phyloP scores from a whole-genome alignment of 176 grass and related monocot species.

The Eremochloa ophiuroides region DNA sequence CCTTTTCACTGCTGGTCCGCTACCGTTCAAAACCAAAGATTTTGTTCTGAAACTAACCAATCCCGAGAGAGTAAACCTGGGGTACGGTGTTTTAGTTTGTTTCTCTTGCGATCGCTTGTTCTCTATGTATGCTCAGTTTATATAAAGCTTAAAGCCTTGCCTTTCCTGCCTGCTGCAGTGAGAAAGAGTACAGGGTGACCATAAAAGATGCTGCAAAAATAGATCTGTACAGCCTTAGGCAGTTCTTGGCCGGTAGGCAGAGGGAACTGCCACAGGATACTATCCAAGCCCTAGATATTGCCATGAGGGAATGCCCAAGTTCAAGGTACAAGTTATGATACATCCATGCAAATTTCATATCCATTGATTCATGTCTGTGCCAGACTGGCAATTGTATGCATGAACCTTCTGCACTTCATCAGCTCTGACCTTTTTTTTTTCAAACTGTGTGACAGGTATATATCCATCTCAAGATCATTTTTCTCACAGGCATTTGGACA shows the following conservation, averaged over 20 bases:
- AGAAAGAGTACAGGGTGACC: constrained; percentile 41
- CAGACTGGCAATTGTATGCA: not conserved
- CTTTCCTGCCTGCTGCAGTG: not conserved
- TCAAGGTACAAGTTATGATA: not conserved
- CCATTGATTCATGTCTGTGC: not conserved
- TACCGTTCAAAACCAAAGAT: constrained; percentile 38
- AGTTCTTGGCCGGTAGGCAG: constrained; percentile 40
- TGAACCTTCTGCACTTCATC: not conserved
- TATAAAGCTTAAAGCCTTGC: not conserved
- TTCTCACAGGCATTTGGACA: constrained; percentile 51
- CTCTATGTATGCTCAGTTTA: not conserved
- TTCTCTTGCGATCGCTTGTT: not conserved
- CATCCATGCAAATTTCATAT: not conserved
- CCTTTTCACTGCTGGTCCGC: constrained; percentile 49
- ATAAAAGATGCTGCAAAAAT: constrained; percentile 41
- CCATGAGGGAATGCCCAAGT: constrained; percentile 48
- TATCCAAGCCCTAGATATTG: constrained; percentile 68
- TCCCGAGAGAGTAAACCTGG: not conserved
- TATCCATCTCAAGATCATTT: constrained; percentile 61
- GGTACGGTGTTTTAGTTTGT: constrained; percentile 19
- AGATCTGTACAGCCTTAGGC: constrained; percentile 36
- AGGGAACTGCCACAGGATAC: constrained; percentile 56
- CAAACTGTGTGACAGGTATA: constrained; percentile 41
- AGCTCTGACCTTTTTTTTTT: not conserved
- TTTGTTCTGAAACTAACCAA: constrained; percentile 43